Conservation (phyloP, 2,329 filamentous ascomycete genomes). For the Stylonectria norvegica region DNA sequence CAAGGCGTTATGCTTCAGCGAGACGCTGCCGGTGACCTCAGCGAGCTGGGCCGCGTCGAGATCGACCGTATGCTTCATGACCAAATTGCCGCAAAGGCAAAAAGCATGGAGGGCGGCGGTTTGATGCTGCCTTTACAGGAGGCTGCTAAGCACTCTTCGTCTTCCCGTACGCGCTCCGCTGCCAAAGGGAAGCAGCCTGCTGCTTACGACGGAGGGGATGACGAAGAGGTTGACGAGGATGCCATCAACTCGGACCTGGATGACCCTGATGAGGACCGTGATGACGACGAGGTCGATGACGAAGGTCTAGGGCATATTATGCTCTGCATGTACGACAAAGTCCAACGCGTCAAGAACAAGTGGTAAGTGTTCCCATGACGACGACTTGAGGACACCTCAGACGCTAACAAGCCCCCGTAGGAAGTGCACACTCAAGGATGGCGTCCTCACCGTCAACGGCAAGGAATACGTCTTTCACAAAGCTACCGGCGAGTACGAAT, state of each 20-base stretch:
- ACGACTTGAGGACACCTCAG: constrained; percentile 4
- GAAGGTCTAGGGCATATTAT: constrained; percentile 85
- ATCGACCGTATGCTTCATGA: constrained; percentile 68
- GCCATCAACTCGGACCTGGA: constrained; percentile 98
- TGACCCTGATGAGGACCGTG: constrained; percentile 81
- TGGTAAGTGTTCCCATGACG: constrained; percentile 52
- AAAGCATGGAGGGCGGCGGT: constrained; percentile 69
- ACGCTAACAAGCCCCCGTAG: constrained; percentile 37
- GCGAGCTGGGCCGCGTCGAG: constrained; percentile 56
- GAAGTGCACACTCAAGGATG: constrained; percentile 98
- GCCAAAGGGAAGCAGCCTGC: constrained; percentile 35
- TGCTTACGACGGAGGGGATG: constrained; percentile 62
- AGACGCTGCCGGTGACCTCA: constrained; percentile 50
- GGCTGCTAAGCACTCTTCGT: constrained; percentile 37
- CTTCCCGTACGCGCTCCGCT: constrained; percentile 16
- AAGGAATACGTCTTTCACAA: constrained; percentile 99
- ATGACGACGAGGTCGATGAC: constrained; percentile 83
- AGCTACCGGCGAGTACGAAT: constrained; percentile 95
- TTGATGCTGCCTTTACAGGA: constrained; percentile 70
- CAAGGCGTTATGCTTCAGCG: constrained; percentile 58
- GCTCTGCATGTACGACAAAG: constrained; percentile 99
- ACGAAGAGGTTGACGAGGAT: constrained; percentile 73
- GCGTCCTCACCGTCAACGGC: constrained; percentile 86
- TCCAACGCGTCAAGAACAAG: constrained; percentile 98
- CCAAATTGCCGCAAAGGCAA: constrained; percentile 63